Base-by-base conservation (phyloP, 805 yeast genomes). In the Teunomyces atbi region DNA sequence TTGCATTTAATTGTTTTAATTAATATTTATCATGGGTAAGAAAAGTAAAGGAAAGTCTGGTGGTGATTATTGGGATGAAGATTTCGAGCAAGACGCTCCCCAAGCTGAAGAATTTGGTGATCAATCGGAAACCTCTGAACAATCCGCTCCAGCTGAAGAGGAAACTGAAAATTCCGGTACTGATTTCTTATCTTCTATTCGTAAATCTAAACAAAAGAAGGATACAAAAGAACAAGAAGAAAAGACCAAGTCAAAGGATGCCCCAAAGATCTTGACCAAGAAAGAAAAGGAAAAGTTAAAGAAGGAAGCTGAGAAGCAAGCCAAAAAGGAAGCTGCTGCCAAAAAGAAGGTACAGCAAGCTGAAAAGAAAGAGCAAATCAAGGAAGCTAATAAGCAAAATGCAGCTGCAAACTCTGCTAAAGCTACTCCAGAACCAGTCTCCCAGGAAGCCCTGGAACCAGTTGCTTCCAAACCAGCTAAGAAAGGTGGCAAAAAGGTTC, bases 251-350 rank as follows among this genome's bases (percentile, higher is more conserved):
- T 64, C 66, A 44, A 66, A 72, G 41, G 81, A 76, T 41, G 89
- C 80, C 26, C 89, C 92, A 41, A 78, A 82, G 53, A 76, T 90
- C 61, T 89, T 91, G 68, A 82, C 92, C 47, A 94, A 92, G 79
- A 90, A 92, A 71, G 98, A 87, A 61, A 87, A 86, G 71, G 95
- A 92, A 73, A 91, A 84, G 73, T 96, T 94, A 68, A 89, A 88
- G 82, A 96, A 92, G 67, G 96, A 91, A 66, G 82, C 81, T 54
- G 95, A 87, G 64, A 92, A 92, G 76, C 88, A 84, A 57, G 79
- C 83, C 68, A 92, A 92, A 84, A 90, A 89, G 72, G 96, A 89
- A 57, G 80, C 83, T 49, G 96, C 96, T 37, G 86, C 83, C 45
- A 85, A 82, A 69, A 90, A 89, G 80, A 90, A 89, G 68, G 82